phyloP scores from a whole-genome alignment of 768 basidiomycete species.

The Hypsizygus marmoreus region DNA sequence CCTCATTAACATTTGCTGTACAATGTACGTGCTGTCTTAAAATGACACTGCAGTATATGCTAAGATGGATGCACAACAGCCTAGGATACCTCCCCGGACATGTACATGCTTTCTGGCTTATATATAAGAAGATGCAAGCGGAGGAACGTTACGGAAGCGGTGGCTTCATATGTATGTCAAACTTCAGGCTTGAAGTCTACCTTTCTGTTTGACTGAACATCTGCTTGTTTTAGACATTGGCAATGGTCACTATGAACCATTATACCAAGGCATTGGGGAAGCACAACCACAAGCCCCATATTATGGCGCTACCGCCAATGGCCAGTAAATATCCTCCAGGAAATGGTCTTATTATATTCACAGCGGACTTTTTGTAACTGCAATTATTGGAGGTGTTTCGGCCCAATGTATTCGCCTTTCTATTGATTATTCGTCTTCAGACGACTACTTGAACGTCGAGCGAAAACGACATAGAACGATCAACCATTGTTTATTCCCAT shows the following conservation, averaged over 20 bases:
- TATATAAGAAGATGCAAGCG: slow-evolving; percentile 88
- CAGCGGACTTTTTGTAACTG: not conserved
- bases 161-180: slow-evolving; percentile 70
- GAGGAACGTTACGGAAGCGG: slow-evolving; percentile 80
- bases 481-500: too few relatives aligned
- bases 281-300: slow-evolving; percentile 34
- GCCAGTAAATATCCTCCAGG: not conserved
- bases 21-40: slow-evolving; percentile 52
- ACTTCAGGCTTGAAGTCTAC: not conserved
- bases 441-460: too few relatives aligned
- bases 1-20: slow-evolving; percentile 80
- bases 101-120: slow-evolving; percentile 85
- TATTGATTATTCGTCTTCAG: too few relatives aligned
- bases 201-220: not conserved
- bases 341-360: not conserved
- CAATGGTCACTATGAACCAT: slow-evolving; percentile 43
- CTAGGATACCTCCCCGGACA: slow-evolving; percentile 79
- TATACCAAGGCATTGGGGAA: slow-evolving; percentile 29
- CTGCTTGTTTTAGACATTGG: slow-evolving; percentile 34
- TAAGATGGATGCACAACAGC: too few relatives aligned
- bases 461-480: too few relatives aligned
- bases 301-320: slow-evolving; percentile 40
- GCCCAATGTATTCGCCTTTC: too few relatives aligned
- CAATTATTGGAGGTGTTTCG: too few relatives aligned
- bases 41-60: not conserved